Conservation (phyloP, 2,329 filamentous ascomycete species). For the Berkeleyomyces rouxiae region DNA sequence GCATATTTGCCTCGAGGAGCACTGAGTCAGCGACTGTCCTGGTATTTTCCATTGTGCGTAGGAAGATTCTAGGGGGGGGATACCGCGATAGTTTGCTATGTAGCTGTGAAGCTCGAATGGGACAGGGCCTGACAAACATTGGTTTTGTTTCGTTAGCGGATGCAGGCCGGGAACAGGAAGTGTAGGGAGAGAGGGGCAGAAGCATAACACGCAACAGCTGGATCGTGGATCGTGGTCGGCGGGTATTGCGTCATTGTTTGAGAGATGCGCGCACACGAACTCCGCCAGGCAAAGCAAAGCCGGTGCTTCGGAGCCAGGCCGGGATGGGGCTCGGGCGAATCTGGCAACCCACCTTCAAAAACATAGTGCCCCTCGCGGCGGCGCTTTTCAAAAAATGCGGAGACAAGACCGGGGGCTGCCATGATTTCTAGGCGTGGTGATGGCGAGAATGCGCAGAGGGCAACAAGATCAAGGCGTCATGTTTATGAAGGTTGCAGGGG, state of each 20-base stretch:
- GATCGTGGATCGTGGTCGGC: no score
- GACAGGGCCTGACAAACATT: no score
- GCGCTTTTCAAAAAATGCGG: conserved; percentile 30
- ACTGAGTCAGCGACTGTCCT: neutral
- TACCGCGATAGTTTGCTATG: no score
- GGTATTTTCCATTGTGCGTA: neutral
- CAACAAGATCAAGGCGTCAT: neutral
- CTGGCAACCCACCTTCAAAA: conserved; percentile 27
- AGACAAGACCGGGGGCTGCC: neutral
- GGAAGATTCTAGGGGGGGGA: neutral
- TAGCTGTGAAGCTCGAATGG: no score
- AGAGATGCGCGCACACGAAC: neutral
- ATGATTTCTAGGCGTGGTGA: neutral
- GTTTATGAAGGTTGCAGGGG: neutral
- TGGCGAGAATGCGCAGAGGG: neutral
- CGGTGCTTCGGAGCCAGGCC: neutral
- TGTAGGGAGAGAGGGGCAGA: no score
- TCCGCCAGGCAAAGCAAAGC: neutral
- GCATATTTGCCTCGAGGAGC: neutral
- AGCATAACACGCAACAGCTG: no score
- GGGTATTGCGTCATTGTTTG: neutral
- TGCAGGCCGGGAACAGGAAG: no score
- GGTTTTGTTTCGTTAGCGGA: no score
- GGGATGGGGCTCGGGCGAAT: neutral
- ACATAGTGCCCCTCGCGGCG: conserved; percentile 29